phyloP scores from a whole-genome alignment of 1,139 yeast species.

The Diutina mesorugosa region DNA sequence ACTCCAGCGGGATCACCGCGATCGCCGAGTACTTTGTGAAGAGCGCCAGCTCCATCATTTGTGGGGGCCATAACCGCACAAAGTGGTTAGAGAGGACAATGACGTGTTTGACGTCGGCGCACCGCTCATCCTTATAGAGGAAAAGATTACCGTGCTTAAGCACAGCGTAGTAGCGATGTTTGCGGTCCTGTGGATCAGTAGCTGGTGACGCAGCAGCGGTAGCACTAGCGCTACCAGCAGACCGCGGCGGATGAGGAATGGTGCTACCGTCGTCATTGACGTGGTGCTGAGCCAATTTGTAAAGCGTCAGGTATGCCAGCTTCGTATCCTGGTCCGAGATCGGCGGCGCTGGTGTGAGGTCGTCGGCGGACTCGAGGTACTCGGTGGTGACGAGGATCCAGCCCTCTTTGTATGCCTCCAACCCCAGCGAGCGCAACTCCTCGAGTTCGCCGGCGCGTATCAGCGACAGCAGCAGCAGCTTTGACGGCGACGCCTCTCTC shows the following conservation, averaged over 20 bases:
- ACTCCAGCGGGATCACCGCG: slow-evolving; percentile 32
- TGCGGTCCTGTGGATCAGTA: slow-evolving; percentile 17
- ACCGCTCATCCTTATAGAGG: slow-evolving; percentile 56
- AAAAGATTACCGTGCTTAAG: slow-evolving; percentile 79
- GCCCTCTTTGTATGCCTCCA: slow-evolving; percentile 56
- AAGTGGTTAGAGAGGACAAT: slow-evolving; percentile 61
- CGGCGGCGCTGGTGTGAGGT: slow-evolving; percentile 4
- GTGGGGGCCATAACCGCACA: slow-evolving; percentile 80
- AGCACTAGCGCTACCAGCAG: neutral
- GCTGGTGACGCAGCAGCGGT: slow-evolving; percentile 4
- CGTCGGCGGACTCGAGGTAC: slow-evolving; percentile 39
- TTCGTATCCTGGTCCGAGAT: slow-evolving; percentile 29
- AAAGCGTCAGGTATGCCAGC: slow-evolving; percentile 47
- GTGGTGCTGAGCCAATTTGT: slow-evolving; percentile 34
- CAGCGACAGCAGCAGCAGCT: neutral
- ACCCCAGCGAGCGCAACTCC: slow-evolving; percentile 45
- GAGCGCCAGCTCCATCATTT: slow-evolving; percentile 55
- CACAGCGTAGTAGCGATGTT: slow-evolving; percentile 55
- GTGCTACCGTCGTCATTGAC: slow-evolving; percentile 4
- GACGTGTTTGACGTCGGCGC: slow-evolving; percentile 64
- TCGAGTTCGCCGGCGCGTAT: slow-evolving; percentile 52
- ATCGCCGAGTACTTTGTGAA: slow-evolving; percentile 75
- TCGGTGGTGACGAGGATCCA: slow-evolving; percentile 81
- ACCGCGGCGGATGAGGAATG: neutral
- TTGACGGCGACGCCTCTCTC: neutral